Conservation (phyloP, 495 filamentous ascomycete species). For the Chaetomium tenue region DNA sequence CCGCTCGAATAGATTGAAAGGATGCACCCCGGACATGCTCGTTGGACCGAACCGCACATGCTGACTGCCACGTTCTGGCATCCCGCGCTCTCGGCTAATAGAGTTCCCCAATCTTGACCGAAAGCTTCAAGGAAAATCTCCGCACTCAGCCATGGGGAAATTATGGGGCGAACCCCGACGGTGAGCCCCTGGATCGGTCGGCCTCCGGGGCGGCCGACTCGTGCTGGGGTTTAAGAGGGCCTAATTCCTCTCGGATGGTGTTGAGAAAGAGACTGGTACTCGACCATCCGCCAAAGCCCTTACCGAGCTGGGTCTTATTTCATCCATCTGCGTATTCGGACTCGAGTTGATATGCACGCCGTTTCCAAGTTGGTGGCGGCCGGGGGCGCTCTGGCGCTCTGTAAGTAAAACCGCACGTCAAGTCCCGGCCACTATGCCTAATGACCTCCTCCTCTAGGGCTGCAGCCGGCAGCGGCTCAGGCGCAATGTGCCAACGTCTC, state of each 20-base stretch:
- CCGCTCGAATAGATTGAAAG: conserved; percentile 19
- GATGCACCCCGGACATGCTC: conserved; percentile 19
- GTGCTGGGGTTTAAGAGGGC: conserved; percentile 3
- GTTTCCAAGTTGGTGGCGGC: conserved; percentile 17
- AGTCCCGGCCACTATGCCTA: background rate
- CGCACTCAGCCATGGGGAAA: conserved; percentile 26
- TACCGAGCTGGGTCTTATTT: background rate
- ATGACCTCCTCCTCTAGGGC: conserved; percentile 15
- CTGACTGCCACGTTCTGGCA: conserved; percentile 7
- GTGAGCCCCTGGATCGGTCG: background rate
- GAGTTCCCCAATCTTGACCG: background rate
- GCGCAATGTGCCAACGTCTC: conserved; percentile 41
- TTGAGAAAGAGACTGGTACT: background rate
- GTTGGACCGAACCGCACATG: conserved; percentile 22
- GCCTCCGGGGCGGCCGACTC: background rate
- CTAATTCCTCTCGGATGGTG: background rate
- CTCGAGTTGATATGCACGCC: conserved; percentile 21
- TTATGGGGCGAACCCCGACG: conserved; percentile 19
- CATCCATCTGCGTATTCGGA: background rate
- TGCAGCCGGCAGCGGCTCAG: conserved; percentile 29
- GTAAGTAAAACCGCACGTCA: conserved; percentile 16
- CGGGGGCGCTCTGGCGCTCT: conserved; percentile 11
- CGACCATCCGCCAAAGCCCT: background rate
- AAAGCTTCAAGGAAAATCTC: conserved; percentile 17
- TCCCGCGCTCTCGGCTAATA: conserved; percentile 19